A percentile compares a stretch with the other conserved stretches of the same genome.
Evolutionary conservation across 169 alveolate genomes (phyloP).

Genomic region (Babesia bigemina): DNA sequence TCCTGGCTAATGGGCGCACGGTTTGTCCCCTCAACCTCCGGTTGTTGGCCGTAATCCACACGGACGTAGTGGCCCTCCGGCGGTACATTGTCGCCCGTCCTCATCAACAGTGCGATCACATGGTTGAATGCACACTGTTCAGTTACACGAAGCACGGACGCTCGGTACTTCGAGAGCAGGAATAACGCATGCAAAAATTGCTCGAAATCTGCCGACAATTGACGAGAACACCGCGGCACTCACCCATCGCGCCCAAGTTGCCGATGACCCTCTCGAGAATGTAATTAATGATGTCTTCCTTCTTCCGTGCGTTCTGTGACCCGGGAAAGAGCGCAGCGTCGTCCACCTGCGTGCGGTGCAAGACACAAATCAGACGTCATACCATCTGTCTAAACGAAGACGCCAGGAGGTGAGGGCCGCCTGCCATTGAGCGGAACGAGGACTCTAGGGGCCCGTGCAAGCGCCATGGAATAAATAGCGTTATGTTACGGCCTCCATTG

Average conservation of each 20-base stretch:
- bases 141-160: constrained; percentile 49
- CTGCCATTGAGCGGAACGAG: constrained; percentile 12
- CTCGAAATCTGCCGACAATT: constrained; percentile 39
- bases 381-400: constrained; percentile 21
- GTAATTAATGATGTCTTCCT: constrained; percentile 47
- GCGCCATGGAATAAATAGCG: constrained; percentile 61
- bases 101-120: constrained; percentile 23
- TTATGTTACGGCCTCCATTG: constrained; percentile 40
- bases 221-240: background rate
- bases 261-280: constrained; percentile 25
- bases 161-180: constrained; percentile 57
- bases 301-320: constrained; percentile 43
- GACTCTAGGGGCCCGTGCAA: constrained; percentile 48
- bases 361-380: background rate
- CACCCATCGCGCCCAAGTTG: constrained; percentile 24
- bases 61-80: background rate
- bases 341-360: constrained; percentile 27
- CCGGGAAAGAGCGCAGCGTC: constrained; percentile 48
- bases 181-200: constrained; percentile 51
- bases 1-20: too few relatives aligned
- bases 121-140: constrained; percentile 63
- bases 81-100: background rate
- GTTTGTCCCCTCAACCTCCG: too few relatives aligned
- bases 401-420: background rate
- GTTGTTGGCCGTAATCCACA: too few relatives aligned